A percentile compares a stretch with the other conserved stretches of the same genome.
These are phyloP conservation scores for Debaryomyces tyrocola DNA, from an alignment of 805 yeast genomes.

Conservation along the genomic window DNA sequence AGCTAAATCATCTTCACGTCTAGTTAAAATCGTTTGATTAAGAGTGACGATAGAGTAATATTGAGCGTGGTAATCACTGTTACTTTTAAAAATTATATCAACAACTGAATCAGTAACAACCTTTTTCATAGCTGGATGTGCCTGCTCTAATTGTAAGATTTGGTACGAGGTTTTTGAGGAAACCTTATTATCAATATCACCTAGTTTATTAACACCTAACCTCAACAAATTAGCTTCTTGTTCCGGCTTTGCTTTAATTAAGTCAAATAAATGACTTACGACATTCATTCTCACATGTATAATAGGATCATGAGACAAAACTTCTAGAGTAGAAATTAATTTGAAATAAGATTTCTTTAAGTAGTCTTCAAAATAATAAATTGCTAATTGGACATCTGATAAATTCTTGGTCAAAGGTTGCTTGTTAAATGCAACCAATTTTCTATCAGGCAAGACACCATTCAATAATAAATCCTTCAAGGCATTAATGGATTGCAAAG, in stretches of 20 bases:
- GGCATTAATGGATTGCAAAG: constrained; percentile 86
- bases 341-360: constrained; percentile 75
- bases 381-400: constrained; percentile 54
- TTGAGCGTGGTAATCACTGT: constrained; percentile 77
- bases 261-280: constrained; percentile 73
- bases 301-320: constrained; percentile 85
- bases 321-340: constrained; percentile 74
- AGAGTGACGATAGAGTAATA: constrained; percentile 86
- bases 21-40: constrained; percentile 87
- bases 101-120: constrained; percentile 76
- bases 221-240: constrained; percentile 91
- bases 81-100: constrained; percentile 74
- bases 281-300: constrained; percentile 80
- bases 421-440: constrained; percentile 74
- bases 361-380: constrained; percentile 87
- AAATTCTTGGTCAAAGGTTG: constrained; percentile 53
- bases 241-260: constrained; percentile 86
- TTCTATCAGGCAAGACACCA: constrained; percentile 85
- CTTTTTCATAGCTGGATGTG: constrained; percentile 93
- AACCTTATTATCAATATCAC: constrained; percentile 89
- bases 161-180: constrained; percentile 85
- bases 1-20: constrained; percentile 76
- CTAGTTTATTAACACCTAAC: constrained; percentile 89
- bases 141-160: constrained; percentile 76
- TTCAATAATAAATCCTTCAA: constrained; percentile 82